Evolutionary conservation across 2,329 filamentous ascomycete species (phyloP), one percentile per base, ranked within the genome.

Genomic region (Cyphellophora europaea): DNA sequence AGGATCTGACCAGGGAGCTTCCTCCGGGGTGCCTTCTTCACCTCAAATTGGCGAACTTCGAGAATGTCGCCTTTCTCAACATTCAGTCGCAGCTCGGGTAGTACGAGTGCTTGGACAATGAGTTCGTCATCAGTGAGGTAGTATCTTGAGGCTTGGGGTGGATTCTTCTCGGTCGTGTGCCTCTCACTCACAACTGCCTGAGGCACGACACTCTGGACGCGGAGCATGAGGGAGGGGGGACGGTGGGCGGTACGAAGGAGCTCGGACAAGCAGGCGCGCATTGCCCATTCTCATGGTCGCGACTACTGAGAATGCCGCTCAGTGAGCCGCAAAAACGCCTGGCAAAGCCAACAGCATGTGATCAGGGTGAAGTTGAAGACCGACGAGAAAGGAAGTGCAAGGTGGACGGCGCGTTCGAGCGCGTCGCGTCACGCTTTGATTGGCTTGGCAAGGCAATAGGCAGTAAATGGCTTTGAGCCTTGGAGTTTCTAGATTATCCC

Each of bases 161-260:
- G 21, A 8, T n/a, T 30, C 6, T 11, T 3, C 11, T 28, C n/a
- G n/a, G 3, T 27, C 4, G 4, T 32, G 4, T n/a, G 8, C 21
- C 21, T n/a, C 21, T 25, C 21, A 25, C 8, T n/a, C 21, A n/a
- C 8, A n/a, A 25, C 21, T 25, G 21, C 21, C 21, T 25, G 21
- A n/a, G n/a, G 8, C 8, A 25, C n/a, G n/a, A 53, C 43, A 21
- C 49, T 48, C 30, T 53, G 50, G 29, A 54, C 47, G 21, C 49
- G 46, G 13, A 55, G 45, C 17, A 46, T 17, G 10, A 54, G 43
- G 14, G 42, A 38, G 11, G 44, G 33, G 3, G 51, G 51, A 29
- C 48, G 41, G 12, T 52, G 40, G 11, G 46, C 48, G 3, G 51
- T 54, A 18, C 51, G 51, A 36, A 55, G 38, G 12, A 54, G 44